phyloP scores from a whole-genome alignment of 2,329 filamentous ascomycete genomes.

The Gremmenia infestans region DNA sequence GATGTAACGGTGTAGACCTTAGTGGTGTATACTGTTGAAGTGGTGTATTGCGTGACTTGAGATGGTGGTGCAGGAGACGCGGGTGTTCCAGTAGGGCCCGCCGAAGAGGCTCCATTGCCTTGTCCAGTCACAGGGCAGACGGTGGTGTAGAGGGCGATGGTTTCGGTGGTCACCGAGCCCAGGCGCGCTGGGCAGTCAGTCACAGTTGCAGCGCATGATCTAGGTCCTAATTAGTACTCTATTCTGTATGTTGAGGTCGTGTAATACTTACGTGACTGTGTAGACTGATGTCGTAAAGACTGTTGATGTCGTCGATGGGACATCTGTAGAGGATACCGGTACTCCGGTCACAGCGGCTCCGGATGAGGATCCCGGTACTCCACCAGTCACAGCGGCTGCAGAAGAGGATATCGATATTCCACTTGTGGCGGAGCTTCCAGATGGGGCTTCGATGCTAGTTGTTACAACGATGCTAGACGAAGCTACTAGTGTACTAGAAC shows the following conservation, averaged over 20 bases:
- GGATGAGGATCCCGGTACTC: not conserved
- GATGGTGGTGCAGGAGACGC: not conserved
- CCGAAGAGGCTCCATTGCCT: not conserved
- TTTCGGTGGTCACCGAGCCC: conserved; percentile 32
- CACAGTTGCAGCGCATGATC: conserved; percentile 23
- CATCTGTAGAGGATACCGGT: not conserved
- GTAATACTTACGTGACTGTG: conserved; percentile 21
- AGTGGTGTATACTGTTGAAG: conserved; percentile 47
- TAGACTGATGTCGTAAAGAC: conserved; percentile 44
- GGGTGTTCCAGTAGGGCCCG: not conserved
- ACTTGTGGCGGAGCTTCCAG: not conserved
- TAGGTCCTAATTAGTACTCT: not conserved
- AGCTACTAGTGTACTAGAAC: too few species aligned
- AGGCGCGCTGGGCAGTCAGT: conserved; percentile 26
- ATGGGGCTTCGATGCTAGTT: not conserved
- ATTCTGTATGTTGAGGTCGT: not conserved
- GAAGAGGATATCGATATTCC: too few species aligned
- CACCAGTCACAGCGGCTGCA: too few species aligned
- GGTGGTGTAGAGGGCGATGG: conserved; percentile 34
- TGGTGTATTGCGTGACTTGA: conserved; percentile 21
- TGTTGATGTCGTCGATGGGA: conserved; percentile 36
- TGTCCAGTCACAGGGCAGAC: conserved; percentile 32
- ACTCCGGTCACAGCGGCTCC: not conserved
- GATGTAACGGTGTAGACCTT: conserved; percentile 30
- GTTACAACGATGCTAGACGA: not conserved